These are phyloP conservation scores for Heterobasidion parviporum DNA, from an alignment of 1,284 basidiomycete species.

Conservation along the genomic window DNA sequence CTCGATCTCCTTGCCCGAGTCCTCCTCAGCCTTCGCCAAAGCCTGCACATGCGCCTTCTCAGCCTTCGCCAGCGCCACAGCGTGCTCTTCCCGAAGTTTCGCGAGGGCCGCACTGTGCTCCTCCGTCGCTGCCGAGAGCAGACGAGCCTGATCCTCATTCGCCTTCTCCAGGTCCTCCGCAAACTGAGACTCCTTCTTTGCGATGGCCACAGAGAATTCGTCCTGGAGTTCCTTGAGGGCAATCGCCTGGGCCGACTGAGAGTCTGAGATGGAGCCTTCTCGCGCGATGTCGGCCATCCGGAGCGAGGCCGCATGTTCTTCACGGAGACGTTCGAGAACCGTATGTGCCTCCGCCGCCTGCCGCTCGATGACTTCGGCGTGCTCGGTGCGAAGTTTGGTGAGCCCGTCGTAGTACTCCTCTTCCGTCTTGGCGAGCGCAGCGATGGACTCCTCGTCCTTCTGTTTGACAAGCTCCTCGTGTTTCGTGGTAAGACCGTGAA, in stretches of 20 bases:
- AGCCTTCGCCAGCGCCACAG: slow-evolving; percentile 30
- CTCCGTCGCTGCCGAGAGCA: slow-evolving; percentile 47
- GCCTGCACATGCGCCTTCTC: slow-evolving; percentile 32
- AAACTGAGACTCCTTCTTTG: slow-evolving; percentile 56
- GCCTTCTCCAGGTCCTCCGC: slow-evolving; percentile 53
- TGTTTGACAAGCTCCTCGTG: slow-evolving; percentile 48
- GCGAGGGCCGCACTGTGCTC: slow-evolving; percentile 40
- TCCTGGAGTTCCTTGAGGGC: slow-evolving; percentile 58
- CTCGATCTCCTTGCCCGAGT: slow-evolving; percentile 43
- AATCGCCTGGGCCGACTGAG: slow-evolving; percentile 53
- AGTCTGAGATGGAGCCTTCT: slow-evolving; percentile 64
- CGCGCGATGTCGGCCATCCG: slow-evolving; percentile 67
- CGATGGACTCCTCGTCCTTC: slow-evolving; percentile 50
- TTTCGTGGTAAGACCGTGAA: slow-evolving; percentile 43
- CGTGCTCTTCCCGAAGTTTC: slow-evolving; percentile 32
- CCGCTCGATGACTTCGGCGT: slow-evolving; percentile 52
- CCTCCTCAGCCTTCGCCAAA: slow-evolving; percentile 39
- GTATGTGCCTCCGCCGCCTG: slow-evolving; percentile 52
- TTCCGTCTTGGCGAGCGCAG: slow-evolving; percentile 55
- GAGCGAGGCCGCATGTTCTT: slow-evolving; percentile 62
- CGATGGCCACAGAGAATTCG: slow-evolving; percentile 56
- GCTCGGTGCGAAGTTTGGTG: slow-evolving; percentile 61
- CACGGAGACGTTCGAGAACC: slow-evolving; percentile 54
- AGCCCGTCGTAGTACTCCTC: slow-evolving; percentile 75
- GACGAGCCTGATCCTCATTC: slow-evolving; percentile 50